These are phyloP conservation scores for Diaporthe citriasiana DNA, from an alignment of 2,329 filamentous ascomycete species.

Conservation along the genomic window DNA sequence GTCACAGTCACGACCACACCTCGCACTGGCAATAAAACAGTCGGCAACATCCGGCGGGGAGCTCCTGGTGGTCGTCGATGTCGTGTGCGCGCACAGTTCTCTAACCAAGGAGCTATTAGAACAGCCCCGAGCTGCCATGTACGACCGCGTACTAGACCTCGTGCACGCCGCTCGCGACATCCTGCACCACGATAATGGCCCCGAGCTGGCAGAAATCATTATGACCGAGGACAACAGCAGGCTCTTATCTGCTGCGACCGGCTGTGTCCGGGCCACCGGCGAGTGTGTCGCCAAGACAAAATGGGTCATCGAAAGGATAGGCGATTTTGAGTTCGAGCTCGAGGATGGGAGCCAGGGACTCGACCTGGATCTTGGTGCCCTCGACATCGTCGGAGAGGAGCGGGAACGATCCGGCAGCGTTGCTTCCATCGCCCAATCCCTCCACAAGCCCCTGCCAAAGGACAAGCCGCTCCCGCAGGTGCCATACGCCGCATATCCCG, in stretches of 20 bases:
- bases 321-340: slow-evolving; percentile 90
- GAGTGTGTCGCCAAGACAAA: slow-evolving; percentile 92
- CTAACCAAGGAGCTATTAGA: slow-evolving; percentile 76
- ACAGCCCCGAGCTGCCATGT: slow-evolving; percentile 81
- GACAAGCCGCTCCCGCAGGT: slow-evolving; percentile 79
- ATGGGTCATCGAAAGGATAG: slow-evolving; percentile 86
- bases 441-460: slow-evolving; percentile 60
- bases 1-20: slow-evolving; percentile 88
- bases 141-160: slow-evolving; percentile 82
- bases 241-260: slow-evolving; percentile 83
- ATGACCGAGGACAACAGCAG: slow-evolving; percentile 83
- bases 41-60: slow-evolving; percentile 86
- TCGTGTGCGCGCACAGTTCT: slow-evolving; percentile 83
- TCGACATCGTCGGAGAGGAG: slow-evolving; percentile 60
- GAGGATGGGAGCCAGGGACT: slow-evolving; percentile 69
- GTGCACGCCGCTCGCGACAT: slow-evolving; percentile 86
- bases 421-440: slow-evolving; percentile 40
- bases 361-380: slow-evolving; percentile 67
- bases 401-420: slow-evolving; percentile 49
- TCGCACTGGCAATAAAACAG: slow-evolving; percentile 85
- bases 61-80: slow-evolving; percentile 84
- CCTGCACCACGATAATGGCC: slow-evolving; percentile 73
- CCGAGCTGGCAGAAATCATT: slow-evolving; percentile 82
- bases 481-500: slow-evolving; percentile 66
- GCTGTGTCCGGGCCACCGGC: slow-evolving; percentile 89